Evolutionary conservation across 2,329 filamentous ascomycete species (phyloP).

Genomic region (Cercospora zeae-maydis): DNA sequence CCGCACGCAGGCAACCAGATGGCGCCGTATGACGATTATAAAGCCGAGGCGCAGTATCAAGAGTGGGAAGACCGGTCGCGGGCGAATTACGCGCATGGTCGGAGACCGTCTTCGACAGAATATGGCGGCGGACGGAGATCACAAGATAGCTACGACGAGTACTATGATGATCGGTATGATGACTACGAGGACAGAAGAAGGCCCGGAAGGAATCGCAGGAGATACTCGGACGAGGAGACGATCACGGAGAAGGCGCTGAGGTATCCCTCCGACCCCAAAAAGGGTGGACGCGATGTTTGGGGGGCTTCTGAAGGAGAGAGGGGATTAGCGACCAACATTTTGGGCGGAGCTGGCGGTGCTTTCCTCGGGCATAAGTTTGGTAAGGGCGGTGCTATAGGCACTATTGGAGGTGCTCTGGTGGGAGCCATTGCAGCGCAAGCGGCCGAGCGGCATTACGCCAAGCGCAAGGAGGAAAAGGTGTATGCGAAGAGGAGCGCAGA

Average conservation of each 20-base stretch:
- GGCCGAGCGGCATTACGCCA: conserved; percentile 26
- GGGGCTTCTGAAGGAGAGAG: conserved; percentile 29
- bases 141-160: conserved; percentile 3
- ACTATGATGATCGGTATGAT: conserved; percentile 19
- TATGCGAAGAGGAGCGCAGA: conserved; percentile 10
- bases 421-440: conserved; percentile 29
- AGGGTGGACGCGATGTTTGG: conserved; percentile 27
- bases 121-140: conserved; percentile 5
- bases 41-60: conserved; percentile 28
- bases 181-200: conserved; percentile 18
- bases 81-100: conserved; percentile 12
- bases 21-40: conserved; percentile 30
- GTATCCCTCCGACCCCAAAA: conserved; percentile 23
- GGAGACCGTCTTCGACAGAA: conserved; percentile 8
- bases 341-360: conserved; percentile 31
- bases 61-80: conserved; percentile 11
- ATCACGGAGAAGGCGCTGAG: conserved; percentile 17
- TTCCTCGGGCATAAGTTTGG: conserved; percentile 29
- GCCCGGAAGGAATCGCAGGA: conserved; percentile 10
- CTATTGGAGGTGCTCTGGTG: conserved; percentile 28
- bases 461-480: conserved; percentile 27
- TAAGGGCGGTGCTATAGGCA: conserved; percentile 22
- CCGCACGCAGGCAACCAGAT: conserved; percentile 18
- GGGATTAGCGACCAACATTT: conserved; percentile 28
- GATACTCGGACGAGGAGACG: conserved; percentile 20